phyloP scores from a whole-genome alignment of 75 land plant genomes.

The Selaginella tamariscina region DNA sequence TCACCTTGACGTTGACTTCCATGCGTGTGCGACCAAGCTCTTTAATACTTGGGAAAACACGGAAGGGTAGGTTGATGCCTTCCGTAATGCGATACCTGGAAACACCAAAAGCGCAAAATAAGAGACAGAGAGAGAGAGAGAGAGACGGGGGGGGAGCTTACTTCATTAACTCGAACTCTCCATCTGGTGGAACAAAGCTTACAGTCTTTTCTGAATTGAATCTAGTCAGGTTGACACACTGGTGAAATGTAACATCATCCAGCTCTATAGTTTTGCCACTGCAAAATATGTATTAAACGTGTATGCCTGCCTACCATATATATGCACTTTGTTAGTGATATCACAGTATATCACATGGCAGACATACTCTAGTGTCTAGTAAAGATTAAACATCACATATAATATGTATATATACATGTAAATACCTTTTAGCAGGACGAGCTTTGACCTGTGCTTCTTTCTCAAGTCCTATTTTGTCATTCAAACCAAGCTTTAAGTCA shows the following conservation, averaged over 20 bases:
- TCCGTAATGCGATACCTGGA: conserved; percentile 94
- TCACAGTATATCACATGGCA: too few relatives aligned
- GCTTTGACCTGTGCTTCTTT: conserved; percentile 92
- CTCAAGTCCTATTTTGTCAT: conserved; percentile 97
- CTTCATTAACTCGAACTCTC: conserved; percentile 99
- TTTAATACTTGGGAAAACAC: conserved; percentile 93
- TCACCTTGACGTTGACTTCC: conserved; percentile 99
- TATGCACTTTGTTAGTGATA: too few relatives aligned
- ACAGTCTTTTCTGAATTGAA: conserved; percentile 98
- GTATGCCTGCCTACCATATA: too few relatives aligned
- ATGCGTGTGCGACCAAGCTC: conserved; percentile 91
- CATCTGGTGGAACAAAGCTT: conserved; percentile 99
- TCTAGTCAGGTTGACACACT: conserved; percentile 95
- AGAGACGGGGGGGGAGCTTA: conserved; percentile 18
- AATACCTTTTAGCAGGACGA: conserved; percentile 85
- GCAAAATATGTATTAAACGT: conserved; percentile 13
- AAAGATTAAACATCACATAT: too few relatives aligned
- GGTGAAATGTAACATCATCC: conserved; percentile 98
- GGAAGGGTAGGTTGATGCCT: conserved; percentile 94
- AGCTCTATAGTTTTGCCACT: conserved; percentile 99
- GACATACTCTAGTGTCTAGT: too few relatives aligned
- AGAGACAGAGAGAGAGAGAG: background rate
- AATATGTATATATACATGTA: too few relatives aligned
- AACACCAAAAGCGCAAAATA: background rate
- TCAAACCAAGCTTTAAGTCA: conserved; percentile 89